A percentile compares a stretch with the other conserved stretches of the same genome.
These are phyloP conservation scores for Harrya chromipes DNA, from an alignment of 768 basidiomycete species.

Conservation along the genomic window DNA sequence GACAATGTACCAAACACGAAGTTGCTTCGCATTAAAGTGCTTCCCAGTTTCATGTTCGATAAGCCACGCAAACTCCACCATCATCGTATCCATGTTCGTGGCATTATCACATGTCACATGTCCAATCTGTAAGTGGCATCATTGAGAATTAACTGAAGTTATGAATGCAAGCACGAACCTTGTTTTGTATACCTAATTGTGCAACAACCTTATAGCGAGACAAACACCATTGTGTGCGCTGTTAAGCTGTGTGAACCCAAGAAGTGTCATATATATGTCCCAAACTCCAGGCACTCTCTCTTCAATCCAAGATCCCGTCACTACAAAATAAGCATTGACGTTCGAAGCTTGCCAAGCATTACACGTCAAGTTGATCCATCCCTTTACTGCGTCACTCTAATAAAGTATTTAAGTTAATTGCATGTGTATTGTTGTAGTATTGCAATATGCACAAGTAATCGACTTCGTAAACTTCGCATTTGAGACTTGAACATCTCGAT, in stretches of 20 bases:
- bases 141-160: too few species aligned
- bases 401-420: too few species aligned
- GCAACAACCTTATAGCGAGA: conserved; percentile 35
- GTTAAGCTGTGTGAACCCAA: conserved; percentile 40
- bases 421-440: not conserved
- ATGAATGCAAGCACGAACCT: conserved; percentile 23
- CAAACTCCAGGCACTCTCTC: not conserved
- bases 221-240: conserved; percentile 35
- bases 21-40: too few species aligned
- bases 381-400: not conserved
- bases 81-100: conserved; percentile 36
- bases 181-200: conserved; percentile 26
- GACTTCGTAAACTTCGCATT: too few species aligned
- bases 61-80: conserved; percentile 21
- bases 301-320: not conserved
- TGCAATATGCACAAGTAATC: too few species aligned
- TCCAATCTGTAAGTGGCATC: conserved; percentile 13
- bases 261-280: conserved; percentile 15
- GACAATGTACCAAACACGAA: too few species aligned
- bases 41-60: too few species aligned
- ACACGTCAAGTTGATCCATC: not conserved
- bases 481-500: too few species aligned
- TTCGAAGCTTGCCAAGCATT: too few species aligned
- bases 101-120: conserved; percentile 39
- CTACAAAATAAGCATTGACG: not conserved